These are phyloP conservation scores for Piper betle DNA, from an alignment of 164 flowering plant genomes.

Conservation along the genomic window DNA sequence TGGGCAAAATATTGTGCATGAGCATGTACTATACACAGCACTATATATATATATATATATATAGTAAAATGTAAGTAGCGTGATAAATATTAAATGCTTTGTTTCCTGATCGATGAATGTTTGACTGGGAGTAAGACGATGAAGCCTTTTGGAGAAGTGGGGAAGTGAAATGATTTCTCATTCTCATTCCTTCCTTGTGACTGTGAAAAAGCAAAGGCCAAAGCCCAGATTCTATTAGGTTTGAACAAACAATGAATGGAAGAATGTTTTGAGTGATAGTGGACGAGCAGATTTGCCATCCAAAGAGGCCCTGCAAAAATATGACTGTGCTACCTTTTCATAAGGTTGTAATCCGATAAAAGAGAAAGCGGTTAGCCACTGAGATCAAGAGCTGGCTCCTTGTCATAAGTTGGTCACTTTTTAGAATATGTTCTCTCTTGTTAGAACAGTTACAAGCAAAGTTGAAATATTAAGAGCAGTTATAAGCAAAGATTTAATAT, in stretches of 20 bases:
- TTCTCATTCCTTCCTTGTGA: constrained; percentile 7
- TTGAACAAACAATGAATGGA: constrained; percentile 1
- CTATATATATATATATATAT: no score
- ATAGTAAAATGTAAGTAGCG: background rate
- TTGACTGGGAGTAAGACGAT: background rate
- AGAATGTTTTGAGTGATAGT: constrained; percentile 2
- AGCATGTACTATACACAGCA: background rate
- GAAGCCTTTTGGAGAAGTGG: background rate
- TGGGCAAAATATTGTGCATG: background rate
- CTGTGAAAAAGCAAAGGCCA: constrained; percentile 4
- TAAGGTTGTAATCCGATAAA: constrained; percentile 1
- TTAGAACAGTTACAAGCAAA: background rate
- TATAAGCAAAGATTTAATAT: no score
- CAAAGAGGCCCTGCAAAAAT: constrained; percentile 7
- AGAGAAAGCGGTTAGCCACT: background rate
- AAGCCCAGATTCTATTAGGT: constrained; percentile 5
- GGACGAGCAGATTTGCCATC: background rate
- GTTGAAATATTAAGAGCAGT: no score
- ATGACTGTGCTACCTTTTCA: constrained; percentile 2
- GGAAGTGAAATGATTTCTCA: background rate
- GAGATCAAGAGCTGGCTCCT: background rate
- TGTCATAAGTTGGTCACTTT: constrained; percentile 4
- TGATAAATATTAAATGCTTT: no score
- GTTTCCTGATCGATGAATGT: background rate
- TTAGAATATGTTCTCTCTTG: constrained; percentile 1